Evolutionary conservation across 192 early-diverging fungal genomes (phyloP), one percentile per base, ranked within the genome.

Genomic region (Gaertneriomyces semiglobifer): DNA sequence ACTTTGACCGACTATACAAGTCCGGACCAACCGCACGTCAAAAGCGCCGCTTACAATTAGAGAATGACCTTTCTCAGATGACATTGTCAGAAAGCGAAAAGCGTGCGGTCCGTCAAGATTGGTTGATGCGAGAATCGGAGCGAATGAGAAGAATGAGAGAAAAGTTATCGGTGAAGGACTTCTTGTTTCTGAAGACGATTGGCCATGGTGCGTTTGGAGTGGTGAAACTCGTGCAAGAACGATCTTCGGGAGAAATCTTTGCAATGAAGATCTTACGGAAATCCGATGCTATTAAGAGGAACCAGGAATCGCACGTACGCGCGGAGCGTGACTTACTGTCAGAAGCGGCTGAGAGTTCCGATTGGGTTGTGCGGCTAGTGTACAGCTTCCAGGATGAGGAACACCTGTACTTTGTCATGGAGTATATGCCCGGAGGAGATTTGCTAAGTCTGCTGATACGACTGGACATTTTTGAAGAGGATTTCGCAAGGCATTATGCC

Each of bases 131-230:
- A 14, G 85, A 86, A 62, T 77, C 76, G 14, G 81, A 81, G 33
- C 74, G 79, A 53, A 81, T 84, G 81, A 72, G 84, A 10, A 53
- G 50, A 14, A 69, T 60, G 53, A 41, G 75, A 45, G 65, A 76
- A 47, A 72, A 73, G 56, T 68, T 84, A 44, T 47, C 63, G 41
- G 66, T 77, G 3, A 60, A 58, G 45, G 82, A 86, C 55, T 86
- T 86, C 65, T 80, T 85, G 50, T 69, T 73, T 12, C 40, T 86
- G 7, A 73, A 76, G 25, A 79, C 71, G n/a, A 61, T 83, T 42
- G 81, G 84, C 47, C 79, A 82, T 62, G 84, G 84, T 4, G 84
- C 79, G 16, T 86, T 86, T 70, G 84, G 84, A 25, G 72, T 86
- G 38, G 84, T 86, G n/a, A 54, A 73, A 58, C 77, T 85, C 42